These are phyloP conservation scores for Kockiozyma suomiensis DNA, from an alignment of 805 yeast species.

Conservation along the genomic window DNA sequence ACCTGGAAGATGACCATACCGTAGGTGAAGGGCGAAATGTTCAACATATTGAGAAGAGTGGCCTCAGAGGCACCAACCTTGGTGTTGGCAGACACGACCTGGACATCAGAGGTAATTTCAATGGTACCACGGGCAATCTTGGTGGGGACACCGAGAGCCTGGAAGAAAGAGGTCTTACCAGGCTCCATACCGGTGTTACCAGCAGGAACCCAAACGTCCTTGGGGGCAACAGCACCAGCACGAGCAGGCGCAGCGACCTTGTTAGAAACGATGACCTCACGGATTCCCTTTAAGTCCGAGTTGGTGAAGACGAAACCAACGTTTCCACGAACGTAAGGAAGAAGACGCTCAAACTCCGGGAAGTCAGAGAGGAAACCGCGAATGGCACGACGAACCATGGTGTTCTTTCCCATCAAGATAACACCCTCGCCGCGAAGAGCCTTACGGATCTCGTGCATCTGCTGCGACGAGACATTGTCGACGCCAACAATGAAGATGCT, in stretches of 20 bases:
- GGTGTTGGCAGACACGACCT: slow-evolving; percentile 81
- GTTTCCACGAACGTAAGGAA: slow-evolving; percentile 96
- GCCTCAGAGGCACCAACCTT: slow-evolving; percentile 99
- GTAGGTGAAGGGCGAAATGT: slow-evolving; percentile 99
- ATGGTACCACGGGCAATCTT: slow-evolving; percentile 99
- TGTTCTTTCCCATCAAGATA: slow-evolving; percentile 99
- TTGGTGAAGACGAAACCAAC: slow-evolving; percentile 99
- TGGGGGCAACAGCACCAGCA: slow-evolving; percentile 99
- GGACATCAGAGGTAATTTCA: slow-evolving; percentile 96
- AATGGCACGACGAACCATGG: slow-evolving; percentile 99
- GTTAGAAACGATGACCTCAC: slow-evolving; percentile 85
- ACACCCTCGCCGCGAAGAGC: slow-evolving; percentile 92
- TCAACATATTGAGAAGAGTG: slow-evolving; percentile 95
- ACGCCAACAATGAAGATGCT: slow-evolving; percentile 99
- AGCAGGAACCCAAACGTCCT: slow-evolving; percentile 96
- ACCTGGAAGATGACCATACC: slow-evolving; percentile 97
- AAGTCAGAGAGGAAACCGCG: slow-evolving; percentile 91
- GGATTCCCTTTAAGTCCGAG: slow-evolving; percentile 86
- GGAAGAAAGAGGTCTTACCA: slow-evolving; percentile 99
- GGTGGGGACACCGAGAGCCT: slow-evolving; percentile 99
- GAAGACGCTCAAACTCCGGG: slow-evolving; percentile 93
- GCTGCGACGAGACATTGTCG: slow-evolving; percentile 98
- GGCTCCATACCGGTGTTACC: slow-evolving; percentile 99
- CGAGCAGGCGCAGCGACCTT: slow-evolving; percentile 99
- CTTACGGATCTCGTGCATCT: slow-evolving; percentile 98